Evolutionary conservation across 192 early-diverging fungal genomes (phyloP).

Genomic region (Gaertneriomyces sp.): DNA sequence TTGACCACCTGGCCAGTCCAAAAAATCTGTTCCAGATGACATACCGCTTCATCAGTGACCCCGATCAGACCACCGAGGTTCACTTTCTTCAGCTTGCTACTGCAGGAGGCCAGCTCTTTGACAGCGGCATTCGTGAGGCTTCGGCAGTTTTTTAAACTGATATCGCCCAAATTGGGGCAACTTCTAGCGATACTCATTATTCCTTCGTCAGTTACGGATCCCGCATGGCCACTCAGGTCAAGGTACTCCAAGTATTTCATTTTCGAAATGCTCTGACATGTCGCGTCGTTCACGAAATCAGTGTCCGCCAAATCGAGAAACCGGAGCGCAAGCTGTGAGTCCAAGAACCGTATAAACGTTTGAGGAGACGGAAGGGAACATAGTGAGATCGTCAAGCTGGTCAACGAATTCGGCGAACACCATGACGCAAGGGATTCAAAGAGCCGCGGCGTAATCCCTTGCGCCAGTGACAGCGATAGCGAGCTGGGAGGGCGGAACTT

Average conservation of each 20-base stretch:
- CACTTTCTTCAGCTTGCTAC: not conserved
- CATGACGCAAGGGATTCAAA: not conserved
- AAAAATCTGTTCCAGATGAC: not conserved
- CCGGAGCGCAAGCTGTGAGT: not conserved
- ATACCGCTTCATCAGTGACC: conserved; percentile 2
- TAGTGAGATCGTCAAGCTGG: not conserved
- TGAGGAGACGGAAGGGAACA: not conserved
- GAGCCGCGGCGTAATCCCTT: conserved; percentile 1
- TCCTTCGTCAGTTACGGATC: conserved; percentile 1
- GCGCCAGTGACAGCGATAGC: not conserved
- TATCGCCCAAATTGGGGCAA: not conserved
- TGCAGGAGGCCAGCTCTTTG: not conserved
- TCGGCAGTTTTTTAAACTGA: not conserved
- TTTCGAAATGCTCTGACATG: not conserved
- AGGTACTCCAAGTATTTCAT: not conserved
- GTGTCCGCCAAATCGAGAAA: not conserved
- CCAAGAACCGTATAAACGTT: not conserved
- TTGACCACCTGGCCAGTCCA: not conserved
- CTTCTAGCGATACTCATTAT: not conserved
- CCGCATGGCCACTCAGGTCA: not conserved
- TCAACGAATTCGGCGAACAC: not conserved
- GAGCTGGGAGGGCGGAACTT: not conserved
- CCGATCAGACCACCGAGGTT: not conserved
- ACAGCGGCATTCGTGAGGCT: not conserved
- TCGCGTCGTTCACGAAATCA: conserved; percentile 1